Evolutionary conservation across 495 filamentous ascomycete genomes (phyloP).

Genomic region (Penicillium egyptiacum): DNA sequence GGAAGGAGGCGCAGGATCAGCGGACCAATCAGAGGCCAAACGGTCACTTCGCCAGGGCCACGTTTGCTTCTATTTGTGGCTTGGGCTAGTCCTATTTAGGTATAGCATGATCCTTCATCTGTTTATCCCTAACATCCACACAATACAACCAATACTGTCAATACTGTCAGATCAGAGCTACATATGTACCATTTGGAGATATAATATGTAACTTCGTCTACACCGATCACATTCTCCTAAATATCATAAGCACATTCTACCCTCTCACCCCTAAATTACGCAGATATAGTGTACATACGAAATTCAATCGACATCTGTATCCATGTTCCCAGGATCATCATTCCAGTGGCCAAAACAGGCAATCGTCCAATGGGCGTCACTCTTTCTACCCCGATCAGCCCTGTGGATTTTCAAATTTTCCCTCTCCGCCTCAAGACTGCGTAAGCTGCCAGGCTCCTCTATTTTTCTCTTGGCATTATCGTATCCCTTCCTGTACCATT

Average conservation of each 20-base stretch:
- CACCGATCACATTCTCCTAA: background rate
- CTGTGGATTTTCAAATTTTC: constrained; percentile 21
- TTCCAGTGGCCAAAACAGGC: constrained; percentile 13
- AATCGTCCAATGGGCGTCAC: constrained; percentile 20
- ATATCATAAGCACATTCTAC: no score
- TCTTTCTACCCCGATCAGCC: constrained; percentile 19
- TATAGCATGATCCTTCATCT: background rate
- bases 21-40: constrained; percentile 16
- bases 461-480: constrained; percentile 22
- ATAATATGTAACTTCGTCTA: no score
- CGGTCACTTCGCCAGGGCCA: constrained; percentile 20
- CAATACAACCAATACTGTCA: no score
- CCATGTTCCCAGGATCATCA: constrained; percentile 23
- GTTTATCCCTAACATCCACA: background rate
- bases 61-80: constrained; percentile 33
- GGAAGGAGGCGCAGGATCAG: constrained; percentile 26
- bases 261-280: no score
- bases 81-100: constrained; percentile 15
- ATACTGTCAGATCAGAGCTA: background rate
- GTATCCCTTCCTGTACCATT: background rate
- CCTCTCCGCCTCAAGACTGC: constrained; percentile 7
- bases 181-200: no score
- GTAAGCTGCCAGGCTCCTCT: constrained; percentile 20
- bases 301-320: background rate
- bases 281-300: background rate